Evolutionary conservation across 176 grass and related monocot genomes (phyloP).

Genomic region (Tuctoria greenei): DNA sequence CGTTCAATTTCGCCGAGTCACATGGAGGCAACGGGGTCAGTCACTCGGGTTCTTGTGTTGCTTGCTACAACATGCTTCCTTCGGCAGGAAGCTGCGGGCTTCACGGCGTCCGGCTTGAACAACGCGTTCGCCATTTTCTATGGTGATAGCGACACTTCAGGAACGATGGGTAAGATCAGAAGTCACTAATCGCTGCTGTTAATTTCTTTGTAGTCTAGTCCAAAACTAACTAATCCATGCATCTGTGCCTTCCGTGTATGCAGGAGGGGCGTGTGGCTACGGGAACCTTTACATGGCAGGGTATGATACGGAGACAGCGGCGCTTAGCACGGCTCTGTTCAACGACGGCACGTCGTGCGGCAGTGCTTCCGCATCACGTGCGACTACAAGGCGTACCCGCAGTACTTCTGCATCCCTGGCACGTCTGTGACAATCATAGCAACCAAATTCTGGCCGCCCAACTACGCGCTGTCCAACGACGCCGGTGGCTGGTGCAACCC

Average conservation of each 20-base stretch:
- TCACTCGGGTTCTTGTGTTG: background rate
- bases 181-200: background rate
- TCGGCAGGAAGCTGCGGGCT: background rate
- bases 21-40: background rate
- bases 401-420: conserved; percentile 58
- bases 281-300: conserved; percentile 72
- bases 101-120: conserved; percentile 37
- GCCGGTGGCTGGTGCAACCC: conserved; percentile 92
- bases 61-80: conserved; percentile 32
- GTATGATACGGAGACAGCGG: conserved; percentile 62
- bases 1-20: background rate
- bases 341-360: conserved; percentile 58
- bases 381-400: conserved; percentile 35
- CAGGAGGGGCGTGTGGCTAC: conserved; percentile 86
- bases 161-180: conserved; percentile 69
- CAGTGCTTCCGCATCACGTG: conserved; percentile 71
- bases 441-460: conserved; percentile 87
- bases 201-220: no score
- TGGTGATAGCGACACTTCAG: conserved; percentile 67
- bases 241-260: background rate
- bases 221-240: background rate
- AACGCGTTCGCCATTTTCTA: conserved; percentile 80
- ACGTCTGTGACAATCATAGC: conserved; percentile 66
- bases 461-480: conserved; percentile 73
- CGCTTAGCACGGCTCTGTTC: conserved; percentile 67